Evolutionary conservation across 2,329 filamentous ascomycete species (phyloP), one percentile per base, ranked within the genome.

Genomic region (Sclerotinia minor): DNA sequence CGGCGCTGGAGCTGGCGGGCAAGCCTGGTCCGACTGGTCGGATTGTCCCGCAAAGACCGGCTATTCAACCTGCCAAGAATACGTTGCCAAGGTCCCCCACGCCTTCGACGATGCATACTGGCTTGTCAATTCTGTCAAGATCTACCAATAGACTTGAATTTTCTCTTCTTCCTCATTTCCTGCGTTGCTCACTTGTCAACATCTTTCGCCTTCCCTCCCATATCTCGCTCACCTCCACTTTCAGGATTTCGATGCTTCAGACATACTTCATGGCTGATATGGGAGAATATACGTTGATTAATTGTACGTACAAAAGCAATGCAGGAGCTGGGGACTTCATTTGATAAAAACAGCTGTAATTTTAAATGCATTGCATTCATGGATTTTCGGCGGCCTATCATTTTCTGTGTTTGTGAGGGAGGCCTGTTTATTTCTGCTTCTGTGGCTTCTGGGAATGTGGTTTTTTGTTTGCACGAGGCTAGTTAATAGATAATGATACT

Each of bases 41-140:
- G 75, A 61, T 74, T 77, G 76, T 67, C 83, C 88, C 68, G 84
- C 74, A 89, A 72, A 79, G 15, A 83, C 85, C 32, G 93, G 90
- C 77, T 79, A 80, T 81, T 86, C 73, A 88, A 88, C 87, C 0
- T 97, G 93, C 81, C 77, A 88, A 44, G 85, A 87, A 32, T 96
- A 87, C 77, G 93, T 96, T 24, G 82, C 83, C 68, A 81, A 84
- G 72, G 90, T 93, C 78, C 91, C 92, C 0, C 75, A 78, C 11
- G 90, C 83, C 13, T 96, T 95, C 77, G 76, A 80, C 26, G 84
- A 94, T 26, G 85, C 91, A 1, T 96, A 90, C 80, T 96, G 92
- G 91, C 80, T 86, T 67, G 84, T 96, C 78, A 90, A 90, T 76
- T 87, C 84, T 47, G 81, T 93, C 75, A 87, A 86, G 79, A 85